These are phyloP conservation scores for Crithidia fasciculata DNA, from an alignment of 208 protist species.

Conservation along the genomic window DNA sequence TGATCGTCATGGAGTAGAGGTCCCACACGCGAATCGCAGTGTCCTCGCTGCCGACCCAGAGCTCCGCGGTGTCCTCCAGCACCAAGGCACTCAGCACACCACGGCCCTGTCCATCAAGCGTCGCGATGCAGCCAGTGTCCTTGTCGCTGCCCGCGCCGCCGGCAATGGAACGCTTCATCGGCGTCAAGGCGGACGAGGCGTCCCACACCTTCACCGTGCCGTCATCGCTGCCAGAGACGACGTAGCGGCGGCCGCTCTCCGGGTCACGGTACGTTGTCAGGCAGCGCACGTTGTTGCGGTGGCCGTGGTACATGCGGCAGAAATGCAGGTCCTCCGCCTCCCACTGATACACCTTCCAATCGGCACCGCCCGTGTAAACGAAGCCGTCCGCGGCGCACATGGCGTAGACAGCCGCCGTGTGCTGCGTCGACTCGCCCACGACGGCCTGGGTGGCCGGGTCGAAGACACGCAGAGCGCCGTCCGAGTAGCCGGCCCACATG, in stretches of 20 bases:
- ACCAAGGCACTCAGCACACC: constrained; percentile 44
- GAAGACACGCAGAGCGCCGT: constrained; percentile 68
- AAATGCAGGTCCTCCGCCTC: constrained; percentile 56
- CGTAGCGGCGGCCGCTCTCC: constrained; percentile 34
- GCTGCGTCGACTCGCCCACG: constrained; percentile 55
- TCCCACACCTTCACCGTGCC: constrained; percentile 67
- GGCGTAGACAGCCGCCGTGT: constrained; percentile 61
- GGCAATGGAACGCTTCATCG: constrained; percentile 14
- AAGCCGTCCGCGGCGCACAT: constrained; percentile 45
- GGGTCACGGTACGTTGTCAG: constrained; percentile 46
- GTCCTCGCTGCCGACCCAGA: constrained; percentile 74
- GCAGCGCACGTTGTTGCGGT: constrained; percentile 67
- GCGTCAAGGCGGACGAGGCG: constrained; percentile 14
- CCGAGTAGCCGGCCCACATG: constrained; percentile 71
- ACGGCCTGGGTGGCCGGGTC: constrained; percentile 29
- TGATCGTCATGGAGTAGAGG: constrained; percentile 40
- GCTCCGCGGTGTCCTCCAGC: constrained; percentile 47
- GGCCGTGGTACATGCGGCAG: constrained; percentile 60
- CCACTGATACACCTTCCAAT: constrained; percentile 83
- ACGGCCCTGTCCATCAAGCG: constrained; percentile 42
- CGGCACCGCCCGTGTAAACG: constrained; percentile 67
- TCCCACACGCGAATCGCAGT: constrained; percentile 67
- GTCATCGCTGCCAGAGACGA: constrained; percentile 74
- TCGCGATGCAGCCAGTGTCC: constrained; percentile 54
- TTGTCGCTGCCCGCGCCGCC: constrained; percentile 22